Evolutionary conservation across 805 yeast species (phyloP).

Genomic region (Kodamaea lidongshanica): DNA sequence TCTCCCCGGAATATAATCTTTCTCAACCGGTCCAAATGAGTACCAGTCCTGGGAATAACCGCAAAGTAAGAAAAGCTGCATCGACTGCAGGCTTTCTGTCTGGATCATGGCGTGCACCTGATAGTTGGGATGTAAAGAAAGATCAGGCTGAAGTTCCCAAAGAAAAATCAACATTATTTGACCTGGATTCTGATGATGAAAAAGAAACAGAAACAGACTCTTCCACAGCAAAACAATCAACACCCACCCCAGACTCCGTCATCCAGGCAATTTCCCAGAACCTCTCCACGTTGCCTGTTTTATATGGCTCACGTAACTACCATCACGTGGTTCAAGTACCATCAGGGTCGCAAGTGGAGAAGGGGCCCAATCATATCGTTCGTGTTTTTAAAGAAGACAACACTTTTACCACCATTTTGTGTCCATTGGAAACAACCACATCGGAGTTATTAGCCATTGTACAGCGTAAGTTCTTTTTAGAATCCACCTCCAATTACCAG

Average conservation of each 20-base stretch:
- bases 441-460: constrained; percentile 64
- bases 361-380: constrained; percentile 42
- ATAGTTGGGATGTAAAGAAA: constrained; percentile 43
- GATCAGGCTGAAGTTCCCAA: constrained; percentile 9
- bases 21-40: constrained; percentile 5
- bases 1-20: too few relatives aligned
- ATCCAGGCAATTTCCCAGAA: too few relatives aligned
- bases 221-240: neutral
- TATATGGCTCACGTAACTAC: constrained; percentile 27
- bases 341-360: constrained; percentile 10
- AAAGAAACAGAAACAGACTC: neutral
- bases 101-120: constrained; percentile 41
- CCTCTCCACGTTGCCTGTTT: constrained; percentile 31
- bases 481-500: constrained; percentile 65
- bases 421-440: constrained; percentile 73
- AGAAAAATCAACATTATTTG: constrained; percentile 8
- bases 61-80: constrained; percentile 4
- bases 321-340: constrained; percentile 13
- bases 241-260: too few relatives aligned
- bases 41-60: too few relatives aligned
- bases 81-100: constrained; percentile 6
- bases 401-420: constrained; percentile 75
- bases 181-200: constrained; percentile 12
- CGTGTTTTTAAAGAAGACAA: constrained; percentile 81
- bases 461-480: constrained; percentile 72